Evolutionary conservation across 1,139 yeast genomes (phyloP).

Genomic region (Debaryomyces fabryi): DNA sequence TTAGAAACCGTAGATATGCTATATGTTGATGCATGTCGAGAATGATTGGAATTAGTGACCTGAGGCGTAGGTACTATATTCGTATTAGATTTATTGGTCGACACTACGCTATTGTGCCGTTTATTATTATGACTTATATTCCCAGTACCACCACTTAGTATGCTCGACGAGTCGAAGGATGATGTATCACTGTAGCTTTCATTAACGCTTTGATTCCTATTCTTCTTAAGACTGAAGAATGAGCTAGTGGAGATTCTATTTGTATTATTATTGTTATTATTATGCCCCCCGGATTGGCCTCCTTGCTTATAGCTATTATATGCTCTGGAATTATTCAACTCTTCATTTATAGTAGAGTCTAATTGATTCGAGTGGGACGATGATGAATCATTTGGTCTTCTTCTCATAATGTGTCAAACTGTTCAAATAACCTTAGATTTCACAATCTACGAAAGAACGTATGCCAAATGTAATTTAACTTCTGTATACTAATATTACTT

Average conservation of each 20-base stretch:
- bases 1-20: slow-evolving; percentile 34
- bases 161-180: slow-evolving; percentile 39
- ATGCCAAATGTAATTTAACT: background rate
- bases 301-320: slow-evolving; percentile 19
- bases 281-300: slow-evolving; percentile 8
- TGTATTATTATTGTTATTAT: slow-evolving; percentile 10
- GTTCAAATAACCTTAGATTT: background rate
- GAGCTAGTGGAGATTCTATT: slow-evolving; percentile 41
- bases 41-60: slow-evolving; percentile 36
- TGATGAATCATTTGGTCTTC: slow-evolving; percentile 25
- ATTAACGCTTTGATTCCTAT: slow-evolving; percentile 16
- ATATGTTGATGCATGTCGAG: slow-evolving; percentile 45
- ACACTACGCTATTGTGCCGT: slow-evolving; percentile 49
- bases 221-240: slow-evolving; percentile 41
- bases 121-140: slow-evolving; percentile 1
- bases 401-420: slow-evolving; percentile 23
- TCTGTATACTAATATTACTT: background rate
- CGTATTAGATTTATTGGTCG: slow-evolving; percentile 47
- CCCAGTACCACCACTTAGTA: slow-evolving; percentile 27
- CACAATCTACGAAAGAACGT: slow-evolving; percentile 1
- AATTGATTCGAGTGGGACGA: slow-evolving; percentile 14
- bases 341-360: slow-evolving; percentile 33
- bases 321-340: slow-evolving; percentile 37
- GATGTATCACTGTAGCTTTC: slow-evolving; percentile 38
- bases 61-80: slow-evolving; percentile 36